phyloP scores from a whole-genome alignment of 2,329 filamentous ascomycete genomes.

The Ophiocordyceps camponoti-floridani region DNA sequence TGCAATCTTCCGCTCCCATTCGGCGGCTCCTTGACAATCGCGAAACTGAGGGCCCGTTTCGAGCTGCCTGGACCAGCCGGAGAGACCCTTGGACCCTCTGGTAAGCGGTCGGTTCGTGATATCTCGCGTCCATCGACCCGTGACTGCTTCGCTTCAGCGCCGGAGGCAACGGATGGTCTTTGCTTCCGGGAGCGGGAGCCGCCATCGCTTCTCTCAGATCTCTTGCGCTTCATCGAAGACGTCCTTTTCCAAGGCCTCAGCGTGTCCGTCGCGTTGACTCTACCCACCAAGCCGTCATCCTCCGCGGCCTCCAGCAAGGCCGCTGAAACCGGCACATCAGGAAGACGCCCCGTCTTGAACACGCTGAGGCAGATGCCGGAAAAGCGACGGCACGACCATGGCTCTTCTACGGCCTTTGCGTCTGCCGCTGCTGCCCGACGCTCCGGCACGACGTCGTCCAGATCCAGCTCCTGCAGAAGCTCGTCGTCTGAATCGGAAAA shows the following conservation, averaged over 20 bases:
- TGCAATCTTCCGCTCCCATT: slow-evolving; percentile 44
- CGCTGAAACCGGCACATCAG: slow-evolving; percentile 17
- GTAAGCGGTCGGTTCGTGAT: not conserved
- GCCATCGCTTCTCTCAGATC: not conserved
- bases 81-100: not conserved
- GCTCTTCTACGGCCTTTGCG: not conserved
- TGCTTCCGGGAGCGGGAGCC: slow-evolving; percentile 1
- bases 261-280: slow-evolving; percentile 4
- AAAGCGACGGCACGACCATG: not conserved
- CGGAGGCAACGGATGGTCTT: not conserved
- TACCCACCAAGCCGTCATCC: slow-evolving; percentile 14
- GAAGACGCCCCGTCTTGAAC: slow-evolving; percentile 17
- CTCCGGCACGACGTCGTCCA: not conserved
- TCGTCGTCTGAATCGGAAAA: slow-evolving; percentile 38
- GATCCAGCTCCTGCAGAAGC: slow-evolving; percentile 12
- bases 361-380: slow-evolving; percentile 24
- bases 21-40: slow-evolving; percentile 60
- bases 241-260: slow-evolving; percentile 11
- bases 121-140: not conserved
- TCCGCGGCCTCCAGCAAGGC: slow-evolving; percentile 22
- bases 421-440: not conserved
- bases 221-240: slow-evolving; percentile 1
- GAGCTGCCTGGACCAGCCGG: slow-evolving; percentile 8
- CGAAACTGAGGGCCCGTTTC: slow-evolving; percentile 37
- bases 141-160: not conserved